Percentiles rank a stretch among this genome's conserved stretches.
phyloP scores from a whole-genome alignment of 2,329 filamentous ascomycete genomes.

The Anthostomella pinea region DNA sequence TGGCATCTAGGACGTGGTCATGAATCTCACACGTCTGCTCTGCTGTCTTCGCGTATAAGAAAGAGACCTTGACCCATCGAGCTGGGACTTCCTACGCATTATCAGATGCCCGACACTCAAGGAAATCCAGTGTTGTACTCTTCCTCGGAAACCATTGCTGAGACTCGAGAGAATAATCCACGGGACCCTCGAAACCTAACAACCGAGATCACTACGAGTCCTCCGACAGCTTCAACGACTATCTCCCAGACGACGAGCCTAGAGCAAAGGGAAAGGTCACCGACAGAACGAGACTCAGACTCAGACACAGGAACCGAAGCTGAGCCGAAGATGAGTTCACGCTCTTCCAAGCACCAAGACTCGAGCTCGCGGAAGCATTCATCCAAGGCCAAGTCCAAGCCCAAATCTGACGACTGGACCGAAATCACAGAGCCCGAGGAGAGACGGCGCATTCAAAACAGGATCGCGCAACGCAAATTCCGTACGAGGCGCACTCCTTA shows the following conservation, averaged over 20 bases:
- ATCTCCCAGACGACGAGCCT: slow-evolving; percentile 15
- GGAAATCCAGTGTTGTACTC: neutral
- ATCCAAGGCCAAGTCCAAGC: slow-evolving; percentile 36
- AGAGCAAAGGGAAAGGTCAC: slow-evolving; percentile 4
- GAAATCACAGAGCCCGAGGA: slow-evolving; percentile 68
- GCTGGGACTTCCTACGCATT: neutral
- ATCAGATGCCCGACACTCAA: slow-evolving; percentile 1
- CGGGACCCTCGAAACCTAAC: neutral
- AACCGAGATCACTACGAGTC: neutral
- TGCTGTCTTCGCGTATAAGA: neutral
- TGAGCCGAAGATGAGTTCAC: slow-evolving; percentile 20
- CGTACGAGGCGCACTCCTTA: slow-evolving; percentile 47
- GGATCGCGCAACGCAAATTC: slow-evolving; percentile 73
- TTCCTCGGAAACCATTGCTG: neutral
- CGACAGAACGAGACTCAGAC: slow-evolving; percentile 2
- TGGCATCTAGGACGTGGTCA: neutral
- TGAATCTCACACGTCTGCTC: neutral
- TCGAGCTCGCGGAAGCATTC: slow-evolving; percentile 31
- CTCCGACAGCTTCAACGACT: slow-evolving; percentile 11
- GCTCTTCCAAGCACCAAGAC: slow-evolving; percentile 37
- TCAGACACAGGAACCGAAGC: slow-evolving; percentile 12
- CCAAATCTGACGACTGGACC: slow-evolving; percentile 63
- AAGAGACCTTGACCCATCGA: neutral
- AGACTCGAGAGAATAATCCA: neutral
- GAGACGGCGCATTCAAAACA: slow-evolving; percentile 72